phyloP scores from a whole-genome alignment of 140 eudicot genomes.

The Bidens hawaiensis region DNA sequence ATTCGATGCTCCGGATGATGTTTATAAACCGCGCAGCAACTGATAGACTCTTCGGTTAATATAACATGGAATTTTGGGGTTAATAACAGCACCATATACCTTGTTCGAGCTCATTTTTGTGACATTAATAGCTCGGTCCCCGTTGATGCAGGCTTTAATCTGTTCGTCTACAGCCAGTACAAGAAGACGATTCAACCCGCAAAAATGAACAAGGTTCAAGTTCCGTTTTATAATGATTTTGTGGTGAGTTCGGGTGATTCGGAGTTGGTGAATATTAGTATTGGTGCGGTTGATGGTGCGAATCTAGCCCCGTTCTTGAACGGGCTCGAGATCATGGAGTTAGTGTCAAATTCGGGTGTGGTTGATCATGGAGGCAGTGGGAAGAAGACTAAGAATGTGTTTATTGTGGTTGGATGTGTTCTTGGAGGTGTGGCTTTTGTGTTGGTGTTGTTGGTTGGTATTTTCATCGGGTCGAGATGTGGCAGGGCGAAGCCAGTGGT shows the following conservation, averaged over 20 bases:
- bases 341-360: not conserved
- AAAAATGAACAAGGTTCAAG: not conserved
- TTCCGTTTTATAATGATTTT: not conserved
- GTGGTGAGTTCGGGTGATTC: not conserved
- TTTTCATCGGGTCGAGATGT: not conserved
- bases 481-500: not conserved
- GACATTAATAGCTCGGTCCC: not conserved
- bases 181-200: not conserved
- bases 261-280: not conserved
- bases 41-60: not conserved
- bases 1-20: slow-evolving; percentile 4
- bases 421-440: not conserved
- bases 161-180: not conserved
- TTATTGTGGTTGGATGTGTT: not conserved
- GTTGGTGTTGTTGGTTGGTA: not conserved
- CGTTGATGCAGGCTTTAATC: not conserved
- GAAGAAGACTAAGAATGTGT: not conserved
- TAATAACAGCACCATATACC: not conserved
- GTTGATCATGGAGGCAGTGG: not conserved
- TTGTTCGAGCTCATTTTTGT: slow-evolving; percentile 10
- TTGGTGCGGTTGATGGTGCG: not conserved
- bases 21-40: not conserved
- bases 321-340: not conserved
- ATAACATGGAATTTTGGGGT: slow-evolving; percentile 1
- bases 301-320: not conserved